phyloP scores from a whole-genome alignment of 2,329 filamentous ascomycete species.

The Bipolaris sorokiniana region DNA sequence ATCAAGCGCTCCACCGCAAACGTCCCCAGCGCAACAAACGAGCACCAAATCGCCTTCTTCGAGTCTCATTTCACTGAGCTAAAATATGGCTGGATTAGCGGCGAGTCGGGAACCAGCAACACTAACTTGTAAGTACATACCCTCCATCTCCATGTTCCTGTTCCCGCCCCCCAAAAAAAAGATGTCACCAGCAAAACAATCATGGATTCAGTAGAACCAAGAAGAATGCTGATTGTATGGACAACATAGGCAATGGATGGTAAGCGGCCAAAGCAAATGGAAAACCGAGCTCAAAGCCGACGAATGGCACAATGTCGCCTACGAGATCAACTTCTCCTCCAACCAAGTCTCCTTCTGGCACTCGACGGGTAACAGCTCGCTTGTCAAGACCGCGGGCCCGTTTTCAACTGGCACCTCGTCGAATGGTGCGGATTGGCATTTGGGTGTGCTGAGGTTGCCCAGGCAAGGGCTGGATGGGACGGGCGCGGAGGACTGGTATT shows the following conservation, averaged over 20 bases:
- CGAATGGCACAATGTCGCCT: constrained; percentile 78
- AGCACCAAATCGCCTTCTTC: constrained; percentile 71
- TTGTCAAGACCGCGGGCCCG: constrained; percentile 65
- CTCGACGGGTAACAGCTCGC: constrained; percentile 64
- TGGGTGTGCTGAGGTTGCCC: constrained; percentile 71
- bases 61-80: constrained; percentile 77
- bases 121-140: constrained; percentile 53
- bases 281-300: constrained; percentile 65
- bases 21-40: constrained; percentile 65
- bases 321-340: constrained; percentile 71
- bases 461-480: constrained; percentile 59
- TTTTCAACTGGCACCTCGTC: constrained; percentile 66
- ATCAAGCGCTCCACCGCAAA: constrained; percentile 66
- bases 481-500: constrained; percentile 70
- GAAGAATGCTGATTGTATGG: background rate
- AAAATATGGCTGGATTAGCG: constrained; percentile 68
- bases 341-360: constrained; percentile 72
- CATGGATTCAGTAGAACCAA: too few relatives aligned
- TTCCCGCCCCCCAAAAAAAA: too few relatives aligned
- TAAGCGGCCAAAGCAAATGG: constrained; percentile 67
- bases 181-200: too few relatives aligned
- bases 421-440: constrained; percentile 75
- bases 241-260: constrained; percentile 63
- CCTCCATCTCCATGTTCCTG: too few relatives aligned
- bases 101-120: constrained; percentile 57